These are phyloP conservation scores for Candida parachauliodes DNA, from an alignment of 805 yeast genomes.

Conservation along the genomic window DNA sequence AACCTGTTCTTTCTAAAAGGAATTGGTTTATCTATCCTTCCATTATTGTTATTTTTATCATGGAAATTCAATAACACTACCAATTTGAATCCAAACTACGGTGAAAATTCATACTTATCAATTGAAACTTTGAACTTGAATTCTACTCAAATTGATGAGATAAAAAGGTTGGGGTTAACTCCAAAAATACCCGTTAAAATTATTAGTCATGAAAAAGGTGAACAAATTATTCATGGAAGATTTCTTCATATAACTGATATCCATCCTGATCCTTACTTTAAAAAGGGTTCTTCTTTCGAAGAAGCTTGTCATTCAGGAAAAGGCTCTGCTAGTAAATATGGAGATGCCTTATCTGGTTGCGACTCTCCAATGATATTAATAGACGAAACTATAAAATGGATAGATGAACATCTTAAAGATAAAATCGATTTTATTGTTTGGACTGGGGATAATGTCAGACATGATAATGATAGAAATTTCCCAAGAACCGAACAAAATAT, in stretches of 20 bases:
- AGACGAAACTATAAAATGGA: slow-evolving; percentile 64
- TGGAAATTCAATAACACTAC: no score
- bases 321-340: slow-evolving; percentile 61
- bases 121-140: slow-evolving; percentile 6
- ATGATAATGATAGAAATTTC: slow-evolving; percentile 69
- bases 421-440: slow-evolving; percentile 82
- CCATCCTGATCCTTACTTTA: slow-evolving; percentile 75
- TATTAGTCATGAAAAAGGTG: slow-evolving; percentile 19
- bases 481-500: slow-evolving; percentile 77
- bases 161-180: slow-evolving; percentile 28
- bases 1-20: no score
- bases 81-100: neutral
- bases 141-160: slow-evolving; percentile 6
- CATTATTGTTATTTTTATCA: no score
- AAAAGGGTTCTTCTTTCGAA: slow-evolving; percentile 44
- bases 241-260: slow-evolving; percentile 84
- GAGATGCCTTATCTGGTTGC: slow-evolving; percentile 74
- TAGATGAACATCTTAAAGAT: slow-evolving; percentile 59
- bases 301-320: slow-evolving; percentile 57
- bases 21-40: no score
- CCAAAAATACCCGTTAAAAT: slow-evolving; percentile 28
- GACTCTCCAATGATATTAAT: slow-evolving; percentile 68
- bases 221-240: slow-evolving; percentile 57
- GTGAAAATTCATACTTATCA: slow-evolving; percentile 3
- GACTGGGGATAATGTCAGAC: slow-evolving; percentile 89